Evolutionary conservation across 768 basidiomycete species (phyloP), one percentile per base, ranked within the genome.

Genomic region (Pulveroboletus sp.): DNA sequence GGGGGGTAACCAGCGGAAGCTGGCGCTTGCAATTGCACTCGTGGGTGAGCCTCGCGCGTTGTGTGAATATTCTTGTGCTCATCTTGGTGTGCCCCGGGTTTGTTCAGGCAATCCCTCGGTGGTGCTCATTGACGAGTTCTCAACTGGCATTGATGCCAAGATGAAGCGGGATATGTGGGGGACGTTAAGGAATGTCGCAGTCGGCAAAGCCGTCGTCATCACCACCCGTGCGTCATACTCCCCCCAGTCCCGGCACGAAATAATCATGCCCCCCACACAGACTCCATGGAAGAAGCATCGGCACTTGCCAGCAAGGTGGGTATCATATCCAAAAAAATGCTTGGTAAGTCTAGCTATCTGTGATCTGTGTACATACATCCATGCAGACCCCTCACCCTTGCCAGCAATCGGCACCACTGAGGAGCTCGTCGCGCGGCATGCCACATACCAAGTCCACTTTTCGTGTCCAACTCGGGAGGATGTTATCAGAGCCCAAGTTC

Each of bases 101-200:
- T 4, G 12, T 27, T 3, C 43, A 83, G 87, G 86, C 6, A 90
- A 90, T 56, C 85, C 88, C 5, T 71, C 85, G 4, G 88, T 90
- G 4, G 70, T 90, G 3, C 75, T 90, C 19, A 89, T 91, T 39
- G 89, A 91, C 52, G 87, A 90, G 60, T 90, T 88, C 63, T 88
- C 85, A 6, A 88, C 87, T 3, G 89, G 89, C 6, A 81, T 90
- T 40, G 89, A 90, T 61, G 84, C 87, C 7, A 87, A 82, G 65
- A 89, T 84, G 75, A 90, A 90, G 66, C 72, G 89, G 31, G 85
- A 90, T 25, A 88, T 90, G 83, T 90, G 89, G 89, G 69, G 71
- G 14, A 88, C 85, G 0, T 70, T 90, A 47, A 72, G 82, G 46
- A 77, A 74, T 23, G 82, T 87, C 5, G 77, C 83, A 0, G 69